These are phyloP conservation scores for Taphrina communis DNA, from an alignment of 1,139 yeast genomes.

Conservation along the genomic window DNA sequence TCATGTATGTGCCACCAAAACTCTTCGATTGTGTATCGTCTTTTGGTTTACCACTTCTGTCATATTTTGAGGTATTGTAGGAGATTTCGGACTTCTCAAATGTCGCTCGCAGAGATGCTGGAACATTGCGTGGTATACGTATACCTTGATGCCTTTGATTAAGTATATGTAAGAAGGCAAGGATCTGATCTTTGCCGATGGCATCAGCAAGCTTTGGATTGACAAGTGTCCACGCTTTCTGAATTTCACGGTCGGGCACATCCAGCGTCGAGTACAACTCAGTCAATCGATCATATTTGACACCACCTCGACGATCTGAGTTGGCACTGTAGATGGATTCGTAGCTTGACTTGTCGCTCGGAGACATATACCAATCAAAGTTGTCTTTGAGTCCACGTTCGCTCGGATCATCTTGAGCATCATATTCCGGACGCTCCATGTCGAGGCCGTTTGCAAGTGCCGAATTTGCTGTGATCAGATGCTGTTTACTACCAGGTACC, in stretches of 20 bases:
- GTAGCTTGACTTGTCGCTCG: conserved; percentile 77
- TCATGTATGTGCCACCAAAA: conserved; percentile 59
- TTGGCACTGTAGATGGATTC: conserved; percentile 78
- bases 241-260: conserved; percentile 84
- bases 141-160: conserved; percentile 89
- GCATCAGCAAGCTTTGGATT: conserved; percentile 87
- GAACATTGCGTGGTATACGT: conserved; percentile 89
- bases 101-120: conserved; percentile 89
- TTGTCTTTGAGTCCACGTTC: conserved; percentile 65
- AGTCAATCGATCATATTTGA: conserved; percentile 62
- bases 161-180: conserved; percentile 85
- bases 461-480: conserved; percentile 77
- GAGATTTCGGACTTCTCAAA: conserved; percentile 85
- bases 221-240: conserved; percentile 88
- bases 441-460: conserved; percentile 56
- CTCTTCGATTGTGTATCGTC: conserved; percentile 23
- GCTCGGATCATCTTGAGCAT: conserved; percentile 58
- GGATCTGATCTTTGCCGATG: conserved; percentile 89
- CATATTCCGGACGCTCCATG: conserved; percentile 46
- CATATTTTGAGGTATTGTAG: conserved; percentile 52
- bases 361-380: conserved; percentile 96
- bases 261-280: conserved; percentile 71
- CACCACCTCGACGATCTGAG: conserved; percentile 72
- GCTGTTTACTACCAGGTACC: conserved; percentile 85
- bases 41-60: conserved; percentile 23